Percentiles rank a stretch among this genome's conserved stretches.
These are phyloP conservation scores for Aspergillus conjunctus DNA, from an alignment of 495 filamentous ascomycete genomes.

Conservation along the genomic window DNA sequence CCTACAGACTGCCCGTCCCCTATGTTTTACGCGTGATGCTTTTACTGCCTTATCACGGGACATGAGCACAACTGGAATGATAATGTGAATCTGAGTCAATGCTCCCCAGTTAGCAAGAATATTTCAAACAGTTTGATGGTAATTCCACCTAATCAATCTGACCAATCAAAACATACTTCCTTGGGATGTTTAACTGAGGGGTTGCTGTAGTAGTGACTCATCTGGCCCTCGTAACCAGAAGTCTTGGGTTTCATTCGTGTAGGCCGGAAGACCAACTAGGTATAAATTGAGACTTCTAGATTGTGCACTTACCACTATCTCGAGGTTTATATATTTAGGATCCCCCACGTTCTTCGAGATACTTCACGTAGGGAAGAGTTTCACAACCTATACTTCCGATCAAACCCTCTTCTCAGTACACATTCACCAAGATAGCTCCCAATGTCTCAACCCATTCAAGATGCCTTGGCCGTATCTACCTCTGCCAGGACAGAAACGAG, in stretches of 20 bases:
- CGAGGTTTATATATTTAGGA: background rate
- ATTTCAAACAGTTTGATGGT: background rate
- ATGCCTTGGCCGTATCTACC: constrained; percentile 22
- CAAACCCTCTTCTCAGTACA: background rate
- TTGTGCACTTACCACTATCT: background rate
- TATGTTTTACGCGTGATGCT: constrained; percentile 21
- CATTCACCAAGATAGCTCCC: background rate
- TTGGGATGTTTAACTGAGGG: background rate
- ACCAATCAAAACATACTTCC: background rate
- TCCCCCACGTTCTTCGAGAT: no score
- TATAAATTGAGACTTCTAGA: background rate
- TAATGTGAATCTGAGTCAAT: constrained; percentile 11
- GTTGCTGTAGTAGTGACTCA: constrained; percentile 1
- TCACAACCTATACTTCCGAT: background rate
- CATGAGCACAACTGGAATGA: constrained; percentile 9
- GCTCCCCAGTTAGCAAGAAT: background rate
- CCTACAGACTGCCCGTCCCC: background rate
- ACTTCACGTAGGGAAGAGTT: no score
- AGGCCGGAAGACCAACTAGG: background rate
- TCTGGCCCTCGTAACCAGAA: background rate
- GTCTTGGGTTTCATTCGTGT: background rate
- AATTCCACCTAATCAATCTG: background rate
- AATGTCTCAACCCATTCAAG: constrained; percentile 36
- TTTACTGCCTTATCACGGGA: constrained; percentile 1
- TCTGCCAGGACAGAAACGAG: background rate